Base-by-base conservation (phyloP, 345 rosid species). In the Firmiana major region DNA sequence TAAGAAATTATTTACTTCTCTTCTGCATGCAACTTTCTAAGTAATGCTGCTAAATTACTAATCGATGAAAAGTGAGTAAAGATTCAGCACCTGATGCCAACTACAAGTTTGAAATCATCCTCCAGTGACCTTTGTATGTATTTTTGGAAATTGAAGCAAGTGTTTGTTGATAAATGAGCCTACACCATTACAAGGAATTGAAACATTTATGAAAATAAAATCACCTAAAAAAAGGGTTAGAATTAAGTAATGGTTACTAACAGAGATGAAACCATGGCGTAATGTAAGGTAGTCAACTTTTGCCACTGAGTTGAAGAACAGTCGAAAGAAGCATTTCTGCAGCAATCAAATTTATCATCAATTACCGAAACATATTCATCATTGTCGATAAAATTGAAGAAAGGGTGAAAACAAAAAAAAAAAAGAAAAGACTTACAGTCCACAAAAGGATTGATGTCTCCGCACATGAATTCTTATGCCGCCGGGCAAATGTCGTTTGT, bases 291-390 rank as follows among this genome's bases (percentile, higher is more conserved):
- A 92, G 77, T 92, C 97, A 6, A 89, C 88, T 86, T 89, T 92
- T 0, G 89, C 95, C 24, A 92, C 92, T 0, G 97, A 91, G 21
- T 67, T 76, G 78, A 80, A 88, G 79, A 92, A 91, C 79, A 89
- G 97, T 46, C 87, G 63, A 81, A 91, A 90, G 83, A 92, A 92
- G 78, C 92, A 92, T 86, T 86, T 89, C 97, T 92, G 84, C 34
- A n/a, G 7, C 53, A 42, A 70, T 59, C 24, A 48, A 43, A 76
- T n/a, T 57, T 22, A 57, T 57, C 9, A 38, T 38, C 5, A 38
- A 38, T 38, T 38, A 38, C 5, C 5, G 40, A 38, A 38, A 38
- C 40, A 38, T 4, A 38, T 38, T 38, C 9, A 19, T 7, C 24
- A n/a, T 55, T 19, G 11, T 55, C 0, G n/a, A 55, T 21, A n/a